Base-by-base conservation (phyloP, 116 monocot species). In the Thalassia testudinum region DNA sequence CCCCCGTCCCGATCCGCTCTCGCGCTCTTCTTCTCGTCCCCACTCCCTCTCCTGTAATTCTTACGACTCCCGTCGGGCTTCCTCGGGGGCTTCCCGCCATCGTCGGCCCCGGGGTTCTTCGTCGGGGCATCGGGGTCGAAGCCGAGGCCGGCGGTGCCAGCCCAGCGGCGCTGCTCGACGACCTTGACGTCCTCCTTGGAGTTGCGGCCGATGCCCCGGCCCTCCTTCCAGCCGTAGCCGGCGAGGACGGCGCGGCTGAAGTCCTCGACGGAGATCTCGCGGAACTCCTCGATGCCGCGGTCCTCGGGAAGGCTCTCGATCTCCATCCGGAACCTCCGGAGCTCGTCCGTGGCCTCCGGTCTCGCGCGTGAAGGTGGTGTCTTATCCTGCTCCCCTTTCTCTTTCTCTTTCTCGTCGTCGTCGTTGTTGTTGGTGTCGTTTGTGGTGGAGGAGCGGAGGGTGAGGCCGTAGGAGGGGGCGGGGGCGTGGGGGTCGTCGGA, bases 221-320 rank as follows among this genome's bases (percentile, higher is more conserved):
- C 93, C 43, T 84, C 75, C 51, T 70, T 60, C 93, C 93, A 95
- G 2, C 93, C 93, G 2, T 81, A 87, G 6, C 84, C 93, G 0
- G 60, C 59, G 13, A 95, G 75, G 20, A 84, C 20, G 0, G 87
- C 84, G 13, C 61, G 77, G n/a, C 61, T 81, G 56, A 81, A 87
- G 23, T 64, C 80, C 53, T 80, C 88, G 0, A 95, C 73, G 0
- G 80, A 26, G 2, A 84, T 59, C 12, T 77, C 84, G 20, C 53
- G 53, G 37, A 78, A 87, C 69, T 87, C 93, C 1, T 90, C 85
- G 27, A 78, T 48, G 47, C 90, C 90, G 7, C 75, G 72, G 27
- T 95, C 78, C 0, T 87, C 93, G 0, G 88, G 93, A 0, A 84
- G 66, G 19, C 20, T 61, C 44, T 65, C 52, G 24, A 78, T 69